Evolutionary conservation across 2,329 filamentous ascomycete species (phyloP).

Genomic region (Colletotrichum truncatum): DNA sequence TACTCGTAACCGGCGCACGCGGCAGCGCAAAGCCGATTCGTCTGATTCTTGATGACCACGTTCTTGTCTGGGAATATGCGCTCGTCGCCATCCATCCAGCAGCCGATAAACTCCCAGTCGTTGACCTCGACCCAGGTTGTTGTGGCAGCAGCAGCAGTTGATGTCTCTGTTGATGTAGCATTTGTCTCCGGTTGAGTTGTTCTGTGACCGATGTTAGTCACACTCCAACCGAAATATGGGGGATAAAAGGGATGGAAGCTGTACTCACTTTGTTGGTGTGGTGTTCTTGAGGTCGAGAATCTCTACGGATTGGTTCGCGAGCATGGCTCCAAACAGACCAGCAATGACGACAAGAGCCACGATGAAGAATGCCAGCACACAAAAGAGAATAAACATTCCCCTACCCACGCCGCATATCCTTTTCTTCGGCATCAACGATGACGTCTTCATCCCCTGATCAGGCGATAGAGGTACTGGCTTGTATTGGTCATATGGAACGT

Average conservation of each 20-base stretch:
- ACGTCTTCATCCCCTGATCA: background rate
- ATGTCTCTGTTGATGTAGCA: background rate
- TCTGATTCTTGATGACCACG: background rate
- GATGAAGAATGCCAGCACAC: background rate
- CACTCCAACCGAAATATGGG: too few relatives aligned
- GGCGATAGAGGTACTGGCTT: background rate
- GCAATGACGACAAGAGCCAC: background rate
- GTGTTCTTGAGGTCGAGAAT: background rate
- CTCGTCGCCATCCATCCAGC: constrained; percentile 6
- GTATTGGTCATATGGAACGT: background rate
- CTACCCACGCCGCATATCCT: constrained; percentile 4
- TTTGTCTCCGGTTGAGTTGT: background rate
- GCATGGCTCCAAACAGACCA: constrained; percentile 7
- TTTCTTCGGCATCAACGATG: background rate
- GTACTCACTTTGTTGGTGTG: background rate
- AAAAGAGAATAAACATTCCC: constrained; percentile 1
- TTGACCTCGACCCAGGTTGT: constrained; percentile 10
- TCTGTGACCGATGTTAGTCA: background rate
- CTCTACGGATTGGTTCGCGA: constrained; percentile 4
- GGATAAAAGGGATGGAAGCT: too few relatives aligned
- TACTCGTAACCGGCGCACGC: background rate
- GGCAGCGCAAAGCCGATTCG: background rate
- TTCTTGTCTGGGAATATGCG: constrained; percentile 8
- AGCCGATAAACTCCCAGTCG: constrained; percentile 10
- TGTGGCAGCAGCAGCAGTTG: background rate